Evolutionary conservation across 2,329 filamentous ascomycete species (phyloP).

Genomic region (Trichophyton mentagrophytes): DNA sequence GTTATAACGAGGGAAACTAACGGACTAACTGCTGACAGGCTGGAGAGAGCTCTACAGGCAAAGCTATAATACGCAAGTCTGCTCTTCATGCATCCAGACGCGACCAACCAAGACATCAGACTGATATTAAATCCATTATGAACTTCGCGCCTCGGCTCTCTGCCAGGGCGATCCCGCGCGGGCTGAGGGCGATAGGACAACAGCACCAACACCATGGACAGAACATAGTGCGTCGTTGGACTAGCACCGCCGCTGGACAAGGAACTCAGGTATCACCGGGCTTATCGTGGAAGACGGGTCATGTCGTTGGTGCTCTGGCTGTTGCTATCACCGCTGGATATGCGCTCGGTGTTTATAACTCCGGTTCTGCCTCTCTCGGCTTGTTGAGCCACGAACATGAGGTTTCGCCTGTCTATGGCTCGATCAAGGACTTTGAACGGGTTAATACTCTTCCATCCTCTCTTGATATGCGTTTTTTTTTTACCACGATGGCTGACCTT

Average conservation of each 20-base stretch:
- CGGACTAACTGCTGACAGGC: no score
- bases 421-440: constrained; percentile 28
- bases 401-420: constrained; percentile 26
- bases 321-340: constrained; percentile 43
- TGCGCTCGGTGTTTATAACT: constrained; percentile 35
- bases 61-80: background rate
- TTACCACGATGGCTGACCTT: background rate
- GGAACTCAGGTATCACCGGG: background rate
- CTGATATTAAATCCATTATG: constrained; percentile 14
- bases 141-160: constrained; percentile 8
- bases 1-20: no score
- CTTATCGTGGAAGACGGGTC: constrained; percentile 6
- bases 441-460: constrained; percentile 15
- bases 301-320: constrained; percentile 33
- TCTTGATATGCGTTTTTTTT: background rate
- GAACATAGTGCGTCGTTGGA: constrained; percentile 8
- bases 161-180: constrained; percentile 7
- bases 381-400: constrained; percentile 10
- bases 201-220: background rate
- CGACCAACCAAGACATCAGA: background rate
- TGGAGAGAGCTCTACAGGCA: background rate
- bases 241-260: constrained; percentile 5
- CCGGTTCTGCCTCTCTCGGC: constrained; percentile 20
- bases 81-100: background rate
- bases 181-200: constrained; percentile 1